These are phyloP conservation scores for Scenedesmus sp. DNA, from an alignment of 163 green algal species.

Conservation along the genomic window DNA sequence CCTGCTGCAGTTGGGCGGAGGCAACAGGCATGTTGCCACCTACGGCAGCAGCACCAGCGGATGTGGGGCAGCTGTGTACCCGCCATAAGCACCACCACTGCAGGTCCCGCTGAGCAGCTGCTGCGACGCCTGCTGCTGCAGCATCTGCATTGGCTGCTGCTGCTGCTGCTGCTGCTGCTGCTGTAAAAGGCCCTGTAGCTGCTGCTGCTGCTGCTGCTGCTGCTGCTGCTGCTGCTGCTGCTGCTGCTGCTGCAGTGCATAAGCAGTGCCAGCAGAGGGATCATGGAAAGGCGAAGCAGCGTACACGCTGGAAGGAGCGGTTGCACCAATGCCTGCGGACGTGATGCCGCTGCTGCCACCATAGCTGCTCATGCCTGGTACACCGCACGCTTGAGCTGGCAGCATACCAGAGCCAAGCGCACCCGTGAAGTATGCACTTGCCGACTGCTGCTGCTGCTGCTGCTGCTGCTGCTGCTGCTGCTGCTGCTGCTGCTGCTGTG, in stretches of 20 bases:
- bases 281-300: background rate
- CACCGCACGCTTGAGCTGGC: background rate
- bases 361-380: background rate
- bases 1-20: background rate
- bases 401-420: background rate
- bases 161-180: conserved; percentile 5
- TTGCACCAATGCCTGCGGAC: background rate
- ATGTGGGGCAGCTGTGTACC: background rate
- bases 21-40: background rate
- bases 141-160: background rate
- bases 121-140: background rate
- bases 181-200: background rate
- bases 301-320: background rate
- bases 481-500: conserved; percentile 18
- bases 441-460: background rate
- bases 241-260: conserved; percentile 15
- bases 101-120: background rate
- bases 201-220: conserved; percentile 10
- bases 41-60: background rate
- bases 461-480: conserved; percentile 26
- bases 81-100: background rate
- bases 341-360: background rate
- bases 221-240: conserved; percentile 9
- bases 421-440: background rate
- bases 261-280: background rate